These are phyloP conservation scores for Chamaenerion angustifolium DNA, from an alignment of 345 rosid species.

Conservation along the genomic window DNA sequence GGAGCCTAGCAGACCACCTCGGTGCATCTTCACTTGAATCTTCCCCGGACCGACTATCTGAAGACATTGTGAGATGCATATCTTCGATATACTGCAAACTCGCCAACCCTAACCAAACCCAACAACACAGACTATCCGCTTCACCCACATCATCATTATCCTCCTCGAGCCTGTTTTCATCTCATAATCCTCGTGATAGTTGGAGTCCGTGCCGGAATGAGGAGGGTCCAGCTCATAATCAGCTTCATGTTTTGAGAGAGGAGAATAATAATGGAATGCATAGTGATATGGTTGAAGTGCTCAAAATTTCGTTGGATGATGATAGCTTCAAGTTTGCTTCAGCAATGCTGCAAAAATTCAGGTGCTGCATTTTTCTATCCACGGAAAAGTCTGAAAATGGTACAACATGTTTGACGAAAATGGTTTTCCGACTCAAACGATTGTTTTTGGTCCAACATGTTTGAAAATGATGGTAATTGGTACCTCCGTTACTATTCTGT, in stretches of 20 bases:
- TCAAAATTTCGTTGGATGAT: conserved; percentile 42
- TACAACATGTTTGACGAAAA: no score
- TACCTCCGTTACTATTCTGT: no score
- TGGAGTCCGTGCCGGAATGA: conserved; percentile 43
- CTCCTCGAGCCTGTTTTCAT: conserved; percentile 65
- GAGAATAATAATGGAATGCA: conserved; percentile 19
- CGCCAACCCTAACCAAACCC: conserved; percentile 19
- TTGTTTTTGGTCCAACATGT: no score
- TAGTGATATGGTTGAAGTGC: conserved; percentile 36
- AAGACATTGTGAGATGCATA: conserved; percentile 67
- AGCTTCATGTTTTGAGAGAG: conserved; percentile 28
- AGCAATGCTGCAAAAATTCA: conserved; percentile 49
- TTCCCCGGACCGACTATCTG: conserved; percentile 52
- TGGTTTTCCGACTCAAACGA: no score
- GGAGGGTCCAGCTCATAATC: conserved; percentile 18
- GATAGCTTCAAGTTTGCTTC: conserved; percentile 48
- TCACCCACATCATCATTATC: conserved; percentile 64
- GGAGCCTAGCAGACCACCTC: conserved; percentile 70
- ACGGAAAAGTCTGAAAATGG: no score
- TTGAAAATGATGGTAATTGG: no score
- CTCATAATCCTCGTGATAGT: conserved; percentile 42
- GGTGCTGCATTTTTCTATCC: conserved; percentile 22
- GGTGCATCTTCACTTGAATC: conserved; percentile 26
- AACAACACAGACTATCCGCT: conserved; percentile 25
- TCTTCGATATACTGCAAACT: conserved; percentile 72